Conservation (phyloP, 2,329 filamentous ascomycete genomes). For the Chaetomium strumarium region DNA sequence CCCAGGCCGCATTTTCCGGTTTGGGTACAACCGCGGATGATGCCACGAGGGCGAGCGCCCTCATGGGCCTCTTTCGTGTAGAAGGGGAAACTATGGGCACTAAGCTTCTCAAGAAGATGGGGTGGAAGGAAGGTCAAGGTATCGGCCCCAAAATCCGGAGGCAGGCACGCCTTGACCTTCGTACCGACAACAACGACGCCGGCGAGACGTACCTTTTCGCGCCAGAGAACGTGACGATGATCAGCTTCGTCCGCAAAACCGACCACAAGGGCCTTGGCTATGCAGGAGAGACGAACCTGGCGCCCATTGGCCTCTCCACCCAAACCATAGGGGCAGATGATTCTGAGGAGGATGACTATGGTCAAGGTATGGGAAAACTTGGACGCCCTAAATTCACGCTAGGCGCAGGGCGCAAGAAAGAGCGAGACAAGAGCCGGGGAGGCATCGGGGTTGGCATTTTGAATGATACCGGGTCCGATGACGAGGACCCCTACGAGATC, state of each 20-base stretch:
- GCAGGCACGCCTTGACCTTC: conserved; percentile 60
- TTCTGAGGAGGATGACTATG: conserved; percentile 41
- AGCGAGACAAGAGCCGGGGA: conserved; percentile 46
- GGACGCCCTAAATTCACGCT: conserved; percentile 25
- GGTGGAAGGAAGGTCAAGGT: conserved; percentile 91
- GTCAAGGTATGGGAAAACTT: conserved; percentile 24
- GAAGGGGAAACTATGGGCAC: conserved; percentile 81
- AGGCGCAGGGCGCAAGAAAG: conserved; percentile 39
- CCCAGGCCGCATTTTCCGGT: conserved; percentile 65
- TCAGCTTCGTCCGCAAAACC: conserved; percentile 58
- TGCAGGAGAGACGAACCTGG: conserved; percentile 51
- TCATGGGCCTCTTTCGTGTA: conserved; percentile 67
- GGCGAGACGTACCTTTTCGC: conserved; percentile 68
- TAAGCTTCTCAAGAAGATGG: conserved; percentile 84
- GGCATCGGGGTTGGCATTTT: conserved; percentile 84
- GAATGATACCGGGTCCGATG: conserved; percentile 90
- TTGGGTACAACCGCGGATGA: conserved; percentile 63
- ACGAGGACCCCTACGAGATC: conserved; percentile 90
- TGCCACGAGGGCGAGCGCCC: conserved; percentile 40
- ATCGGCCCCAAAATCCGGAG: conserved; percentile 81
- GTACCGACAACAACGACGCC: conserved; percentile 33
- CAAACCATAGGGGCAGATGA: conserved; percentile 25
- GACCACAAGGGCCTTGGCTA: conserved; percentile 68
- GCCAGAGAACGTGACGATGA: conserved; percentile 70
- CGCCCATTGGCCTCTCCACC: conserved; percentile 28